These are phyloP conservation scores for Cochlearia excelsa DNA, from an alignment of 345 rosid genomes.

Conservation along the genomic window DNA sequence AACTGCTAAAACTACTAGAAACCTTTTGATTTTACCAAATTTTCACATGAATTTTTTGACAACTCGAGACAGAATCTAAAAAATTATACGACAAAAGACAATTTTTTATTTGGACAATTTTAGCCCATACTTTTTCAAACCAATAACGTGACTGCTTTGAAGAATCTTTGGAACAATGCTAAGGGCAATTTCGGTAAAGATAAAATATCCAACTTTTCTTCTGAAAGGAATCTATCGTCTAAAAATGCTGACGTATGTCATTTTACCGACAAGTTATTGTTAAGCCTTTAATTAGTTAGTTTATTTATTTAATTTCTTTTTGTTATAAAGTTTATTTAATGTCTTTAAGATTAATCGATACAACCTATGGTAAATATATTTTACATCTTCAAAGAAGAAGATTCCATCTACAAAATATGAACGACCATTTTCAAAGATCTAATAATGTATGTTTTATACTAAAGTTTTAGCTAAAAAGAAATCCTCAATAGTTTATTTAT, in stretches of 20 bases:
- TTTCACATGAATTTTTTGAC: conserved; percentile 29
- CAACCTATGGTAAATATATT: conserved; percentile 20
- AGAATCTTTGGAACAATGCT: conserved; percentile 11
- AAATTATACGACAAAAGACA: conserved; percentile 35
- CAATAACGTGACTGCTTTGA: conserved; percentile 25
- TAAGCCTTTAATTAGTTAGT: neutral
- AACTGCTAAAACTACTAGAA: conserved; percentile 19
- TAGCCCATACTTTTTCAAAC: conserved; percentile 29
- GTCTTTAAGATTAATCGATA: conserved; percentile 20
- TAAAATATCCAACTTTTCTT: conserved; percentile 20
- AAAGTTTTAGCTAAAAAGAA: too few species aligned
- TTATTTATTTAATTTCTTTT: neutral
- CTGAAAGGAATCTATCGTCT: conserved; percentile 32
- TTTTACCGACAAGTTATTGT: conserved; percentile 37
- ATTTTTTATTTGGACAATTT: conserved; percentile 33
- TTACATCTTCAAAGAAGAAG: conserved; percentile 18
- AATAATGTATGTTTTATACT: too few species aligned
- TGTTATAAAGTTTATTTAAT: neutral
- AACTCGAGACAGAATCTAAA: conserved; percentile 33
- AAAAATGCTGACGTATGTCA: conserved; percentile 29
- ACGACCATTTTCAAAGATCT: too few species aligned
- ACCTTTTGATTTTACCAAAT: conserved; percentile 8
- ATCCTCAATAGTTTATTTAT: too few species aligned
- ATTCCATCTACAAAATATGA: conserved; percentile 6
- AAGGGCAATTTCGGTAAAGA: conserved; percentile 28